Evolutionary conservation across 371 early-diverging fungal species (phyloP), one percentile per base, ranked within the genome.

Genomic region (Parasitella parasitica): DNA sequence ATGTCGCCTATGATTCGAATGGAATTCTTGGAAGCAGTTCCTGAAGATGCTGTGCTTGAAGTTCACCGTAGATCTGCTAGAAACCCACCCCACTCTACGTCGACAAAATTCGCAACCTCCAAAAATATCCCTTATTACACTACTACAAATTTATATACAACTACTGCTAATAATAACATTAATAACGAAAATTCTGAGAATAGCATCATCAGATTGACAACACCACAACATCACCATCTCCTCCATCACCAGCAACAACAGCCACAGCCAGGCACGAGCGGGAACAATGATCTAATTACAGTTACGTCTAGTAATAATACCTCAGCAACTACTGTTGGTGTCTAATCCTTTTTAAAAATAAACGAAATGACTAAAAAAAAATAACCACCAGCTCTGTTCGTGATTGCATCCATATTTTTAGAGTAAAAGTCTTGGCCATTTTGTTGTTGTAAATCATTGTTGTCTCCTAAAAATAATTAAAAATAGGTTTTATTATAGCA

Each of bases 1-100:
- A 78, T 86, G 83, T 69, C 82, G 1, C 41, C 61, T 0, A 13
- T 55, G 6, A 63, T 70, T 12, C 65, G 75, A 11, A 69, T 67
- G 43, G 78, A 76, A 26, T 81, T 81, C 27, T 54, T 81, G 30
- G 74, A 77, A 38, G 71, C 72, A 16, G 76, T 81, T 0, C 81
- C 81, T 4, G 70, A 77, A 32, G 77, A 76, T 51, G 81, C 81
- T 4, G 64, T 76, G 0, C 59, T 81, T 4, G 70, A 78, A 39
- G 73, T 81, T 22, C 69, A 59, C 36, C 61, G 59, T 9, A 59
- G 66, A 13, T 48, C 59, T 9, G 5, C 18, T 6, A 11, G 35
- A 9, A 28, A 28, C 16, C 38, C 26, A 11, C n/a, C 39, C 6
- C n/a, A 39, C 13, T 27, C 56, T 2, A 28, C 39, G 12, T 36